A percentile compares a stretch with the other conserved stretches of the same genome.
These are phyloP conservation scores for Isoetes taiwanensis DNA, from an alignment of 75 land plant species.

Conservation along the genomic window DNA sequence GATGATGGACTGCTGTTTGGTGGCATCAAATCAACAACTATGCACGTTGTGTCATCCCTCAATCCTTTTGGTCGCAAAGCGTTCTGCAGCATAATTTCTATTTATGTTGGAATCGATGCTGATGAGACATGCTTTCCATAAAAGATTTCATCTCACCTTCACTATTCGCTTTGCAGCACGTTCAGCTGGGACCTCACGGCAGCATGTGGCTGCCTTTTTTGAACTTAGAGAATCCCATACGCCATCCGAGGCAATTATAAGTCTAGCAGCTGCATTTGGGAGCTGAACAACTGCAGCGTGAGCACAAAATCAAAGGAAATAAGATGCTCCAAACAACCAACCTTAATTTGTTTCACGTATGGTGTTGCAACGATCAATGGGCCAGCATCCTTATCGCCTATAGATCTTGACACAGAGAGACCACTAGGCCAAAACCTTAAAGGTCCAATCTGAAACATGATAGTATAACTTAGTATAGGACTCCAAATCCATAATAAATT, in stretches of 20 bases:
- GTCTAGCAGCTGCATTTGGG: neutral
- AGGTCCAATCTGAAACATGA: neutral
- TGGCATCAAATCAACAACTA: conserved; percentile 4
- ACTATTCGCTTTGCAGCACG: neutral
- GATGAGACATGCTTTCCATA: neutral
- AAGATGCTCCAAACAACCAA: neutral
- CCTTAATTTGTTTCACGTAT: conserved; percentile 1
- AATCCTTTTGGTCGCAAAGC: neutral
- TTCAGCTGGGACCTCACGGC: neutral
- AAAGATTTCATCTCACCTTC: neutral
- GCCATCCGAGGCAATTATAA: conserved; percentile 5
- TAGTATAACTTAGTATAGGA: neutral
- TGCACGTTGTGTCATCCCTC: conserved; percentile 1
- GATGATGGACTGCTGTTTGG: too few relatives aligned
- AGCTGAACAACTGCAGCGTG: too few relatives aligned
- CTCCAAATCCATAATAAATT: neutral
- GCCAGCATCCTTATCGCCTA: neutral
- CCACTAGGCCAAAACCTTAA: conserved; percentile 1
- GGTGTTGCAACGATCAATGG: neutral
- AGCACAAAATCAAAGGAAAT: neutral
- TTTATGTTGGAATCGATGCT: neutral
- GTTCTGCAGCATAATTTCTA: neutral
- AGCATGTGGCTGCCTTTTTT: neutral
- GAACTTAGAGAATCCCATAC: neutral
- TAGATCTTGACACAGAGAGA: neutral